Conservation (phyloP, 805 yeast genomes). For the Metschnikowia lunata region DNA sequence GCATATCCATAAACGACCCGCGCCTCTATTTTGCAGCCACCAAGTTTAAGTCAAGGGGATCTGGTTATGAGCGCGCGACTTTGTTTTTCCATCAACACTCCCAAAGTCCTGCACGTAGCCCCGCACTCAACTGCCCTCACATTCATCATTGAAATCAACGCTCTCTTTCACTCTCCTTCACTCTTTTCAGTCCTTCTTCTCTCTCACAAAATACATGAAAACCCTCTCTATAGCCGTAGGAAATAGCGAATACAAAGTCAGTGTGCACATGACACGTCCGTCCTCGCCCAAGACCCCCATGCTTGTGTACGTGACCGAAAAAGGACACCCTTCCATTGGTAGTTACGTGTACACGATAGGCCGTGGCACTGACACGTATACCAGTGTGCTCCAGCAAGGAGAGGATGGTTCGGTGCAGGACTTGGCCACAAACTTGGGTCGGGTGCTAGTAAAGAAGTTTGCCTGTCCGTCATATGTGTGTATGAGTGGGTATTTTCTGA, state of each 20-base stretch:
- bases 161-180: neutral
- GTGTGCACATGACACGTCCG: slow-evolving; percentile 7
- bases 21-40: too few relatives aligned
- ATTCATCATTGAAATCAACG: too few relatives aligned
- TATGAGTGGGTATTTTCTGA: slow-evolving; percentile 35
- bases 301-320: slow-evolving; percentile 28
- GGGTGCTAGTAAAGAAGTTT: slow-evolving; percentile 37
- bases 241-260: slow-evolving; percentile 12
- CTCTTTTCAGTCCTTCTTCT: neutral
- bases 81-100: too few relatives aligned
- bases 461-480: slow-evolving; percentile 43
- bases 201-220: slow-evolving; percentile 7
- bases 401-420: slow-evolving; percentile 40
- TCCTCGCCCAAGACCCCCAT: slow-evolving; percentile 20
- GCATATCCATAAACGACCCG: too few relatives aligned
- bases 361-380: slow-evolving; percentile 25
- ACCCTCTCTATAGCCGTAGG: slow-evolving; percentile 10
- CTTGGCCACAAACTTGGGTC: slow-evolving; percentile 40
- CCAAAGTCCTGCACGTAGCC: too few relatives aligned
- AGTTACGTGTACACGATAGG: slow-evolving; percentile 42
- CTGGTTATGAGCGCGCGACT: too few relatives aligned
- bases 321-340: slow-evolving; percentile 30
- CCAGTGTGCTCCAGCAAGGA: slow-evolving; percentile 42
- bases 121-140: too few relatives aligned
- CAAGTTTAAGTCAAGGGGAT: too few relatives aligned